Evolutionary conservation across 2,329 filamentous ascomycete genomes (phyloP).

Genomic region (Pleurostoma richardsiae): DNA sequence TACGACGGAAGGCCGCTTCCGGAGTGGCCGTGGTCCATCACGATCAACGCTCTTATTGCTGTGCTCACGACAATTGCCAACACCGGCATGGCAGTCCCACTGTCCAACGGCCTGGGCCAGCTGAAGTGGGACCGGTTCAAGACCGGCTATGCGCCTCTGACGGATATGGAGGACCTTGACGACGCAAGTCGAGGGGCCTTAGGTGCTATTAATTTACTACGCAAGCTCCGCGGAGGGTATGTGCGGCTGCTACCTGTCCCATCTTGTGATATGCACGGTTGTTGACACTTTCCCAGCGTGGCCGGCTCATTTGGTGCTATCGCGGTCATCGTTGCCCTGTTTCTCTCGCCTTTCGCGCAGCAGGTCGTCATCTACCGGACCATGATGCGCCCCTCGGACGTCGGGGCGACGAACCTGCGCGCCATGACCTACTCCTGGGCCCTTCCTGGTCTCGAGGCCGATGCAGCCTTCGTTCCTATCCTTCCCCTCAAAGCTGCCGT

Average conservation of each 20-base stretch:
- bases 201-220: conserved; percentile 20
- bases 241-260: background rate
- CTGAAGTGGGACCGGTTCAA: conserved; percentile 26
- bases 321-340: conserved; percentile 18
- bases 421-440: conserved; percentile 20
- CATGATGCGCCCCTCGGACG: conserved; percentile 7
- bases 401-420: conserved; percentile 18
- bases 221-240: conserved; percentile 20
- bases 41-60: conserved; percentile 24
- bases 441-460: conserved; percentile 12
- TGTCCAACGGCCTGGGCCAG: conserved; percentile 23
- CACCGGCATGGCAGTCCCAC: conserved; percentile 19
- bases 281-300: conserved; percentile 7
- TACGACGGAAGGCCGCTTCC: conserved; percentile 20
- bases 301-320: conserved; percentile 21
- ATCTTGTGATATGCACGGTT: background rate
- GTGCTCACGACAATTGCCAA: conserved; percentile 21
- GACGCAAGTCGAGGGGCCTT: conserved; percentile 24
- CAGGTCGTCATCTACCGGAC: conserved; percentile 22
- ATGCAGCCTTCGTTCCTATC: conserved; percentile 22
- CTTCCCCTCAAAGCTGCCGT: conserved; percentile 25
- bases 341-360: conserved; percentile 23
- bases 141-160: conserved; percentile 17
- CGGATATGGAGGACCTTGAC: conserved; percentile 25
- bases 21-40: conserved; percentile 24